Evolutionary conservation across 352 stramenopile species (phyloP).

Genomic region (Phytophthora crassamura): DNA sequence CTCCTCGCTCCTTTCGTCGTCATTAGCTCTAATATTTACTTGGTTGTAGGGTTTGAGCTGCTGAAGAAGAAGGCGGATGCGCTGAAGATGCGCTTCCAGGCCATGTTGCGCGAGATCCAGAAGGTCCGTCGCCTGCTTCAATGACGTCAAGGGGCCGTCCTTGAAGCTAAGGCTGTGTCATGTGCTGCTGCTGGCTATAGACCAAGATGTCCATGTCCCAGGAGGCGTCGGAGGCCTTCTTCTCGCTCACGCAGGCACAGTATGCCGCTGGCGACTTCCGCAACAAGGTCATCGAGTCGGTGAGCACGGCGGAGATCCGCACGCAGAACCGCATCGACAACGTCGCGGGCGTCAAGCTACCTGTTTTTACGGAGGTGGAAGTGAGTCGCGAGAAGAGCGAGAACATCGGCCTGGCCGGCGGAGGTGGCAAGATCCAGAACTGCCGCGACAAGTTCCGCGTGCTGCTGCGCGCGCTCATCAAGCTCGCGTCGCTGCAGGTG

Average conservation of each 20-base stretch:
- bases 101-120: slow-evolving; percentile 88
- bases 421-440: slow-evolving; percentile 98
- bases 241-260: slow-evolving; percentile 98
- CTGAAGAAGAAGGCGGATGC: slow-evolving; percentile 99
- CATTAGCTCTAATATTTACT: not conserved
- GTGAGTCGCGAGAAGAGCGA: slow-evolving; percentile 94
- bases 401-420: slow-evolving; percentile 95
- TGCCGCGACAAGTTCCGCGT: slow-evolving; percentile 91
- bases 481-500: slow-evolving; percentile 88
- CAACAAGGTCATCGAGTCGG: slow-evolving; percentile 97
- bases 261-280: slow-evolving; percentile 98
- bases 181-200: slow-evolving; percentile 30
- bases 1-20: not conserved
- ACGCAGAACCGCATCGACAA: slow-evolving; percentile 99
- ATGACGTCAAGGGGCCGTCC: not conserved
- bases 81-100: slow-evolving; percentile 96
- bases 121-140: slow-evolving; percentile 46
- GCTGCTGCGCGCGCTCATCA: slow-evolving; percentile 86
- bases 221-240: slow-evolving; percentile 95
- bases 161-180: not conserved
- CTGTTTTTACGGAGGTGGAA: slow-evolving; percentile 98
- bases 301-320: slow-evolving; percentile 95
- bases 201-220: slow-evolving; percentile 88
- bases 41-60: slow-evolving; percentile 73
- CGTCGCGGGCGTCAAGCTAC: slow-evolving; percentile 98